phyloP scores from a whole-genome alignment of 768 basidiomycete genomes.

The Calocera viscosa region DNA sequence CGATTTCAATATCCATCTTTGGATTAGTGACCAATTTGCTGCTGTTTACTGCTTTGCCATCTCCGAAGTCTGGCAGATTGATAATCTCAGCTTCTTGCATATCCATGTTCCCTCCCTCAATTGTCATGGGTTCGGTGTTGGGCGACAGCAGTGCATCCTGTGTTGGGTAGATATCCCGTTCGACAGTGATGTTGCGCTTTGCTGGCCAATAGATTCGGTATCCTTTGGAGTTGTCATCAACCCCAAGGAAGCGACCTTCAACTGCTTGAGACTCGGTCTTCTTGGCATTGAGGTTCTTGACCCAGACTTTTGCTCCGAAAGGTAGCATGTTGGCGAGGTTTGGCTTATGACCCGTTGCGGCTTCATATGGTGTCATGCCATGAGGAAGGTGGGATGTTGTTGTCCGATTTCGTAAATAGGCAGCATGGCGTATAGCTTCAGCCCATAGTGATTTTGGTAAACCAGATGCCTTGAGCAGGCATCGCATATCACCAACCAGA shows the following conservation, averaged over 20 bases:
- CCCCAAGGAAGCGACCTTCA: background rate
- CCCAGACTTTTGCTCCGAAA: constrained; percentile 20
- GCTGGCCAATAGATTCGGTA: background rate
- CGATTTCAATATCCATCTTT: no score
- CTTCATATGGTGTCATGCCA: no score
- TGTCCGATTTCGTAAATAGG: constrained; percentile 4
- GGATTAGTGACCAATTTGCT: no score
- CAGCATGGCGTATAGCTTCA: background rate
- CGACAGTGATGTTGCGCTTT: background rate
- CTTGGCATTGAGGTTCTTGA: background rate
- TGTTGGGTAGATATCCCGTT: background rate
- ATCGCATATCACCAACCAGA: background rate
- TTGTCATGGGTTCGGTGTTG: background rate
- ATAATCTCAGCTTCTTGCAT: no score
- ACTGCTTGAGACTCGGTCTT: background rate
- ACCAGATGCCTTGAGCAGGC: background rate
- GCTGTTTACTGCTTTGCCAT: no score
- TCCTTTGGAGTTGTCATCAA: background rate
- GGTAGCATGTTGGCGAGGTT: constrained; percentile 14
- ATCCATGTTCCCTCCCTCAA: background rate
- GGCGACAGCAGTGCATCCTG: background rate
- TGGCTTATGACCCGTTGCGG: no score
- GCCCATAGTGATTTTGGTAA: constrained; percentile 13
- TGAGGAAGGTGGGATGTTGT: no score
- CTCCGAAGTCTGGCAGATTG: no score